Evolutionary conservation across 495 filamentous ascomycete genomes (phyloP).

Genomic region (Penicillium turbatum): DNA sequence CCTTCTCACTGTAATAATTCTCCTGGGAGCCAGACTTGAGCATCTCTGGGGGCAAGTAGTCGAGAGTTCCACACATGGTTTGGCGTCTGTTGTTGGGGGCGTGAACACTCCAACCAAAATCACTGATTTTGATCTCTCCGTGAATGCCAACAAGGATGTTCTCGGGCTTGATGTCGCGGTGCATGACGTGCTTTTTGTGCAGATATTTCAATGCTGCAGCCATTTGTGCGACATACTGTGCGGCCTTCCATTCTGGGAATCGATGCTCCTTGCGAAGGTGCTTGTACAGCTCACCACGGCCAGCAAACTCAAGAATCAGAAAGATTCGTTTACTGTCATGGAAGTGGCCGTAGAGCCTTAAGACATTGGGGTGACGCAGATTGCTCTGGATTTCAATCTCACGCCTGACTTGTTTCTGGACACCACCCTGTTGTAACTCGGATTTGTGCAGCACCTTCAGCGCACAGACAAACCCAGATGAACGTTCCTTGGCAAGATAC

Average conservation of each 20-base stretch:
- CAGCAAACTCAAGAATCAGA: conserved; percentile 92
- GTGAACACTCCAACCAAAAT: conserved; percentile 98
- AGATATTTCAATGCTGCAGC: conserved; percentile 85
- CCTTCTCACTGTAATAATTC: conserved; percentile 89
- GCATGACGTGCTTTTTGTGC: conserved; percentile 97
- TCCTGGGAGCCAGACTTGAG: conserved; percentile 71
- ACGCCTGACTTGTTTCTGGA: conserved; percentile 94
- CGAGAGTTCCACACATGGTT: conserved; percentile 95
- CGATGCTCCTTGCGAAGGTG: conserved; percentile 81
- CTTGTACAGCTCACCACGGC: conserved; percentile 95
- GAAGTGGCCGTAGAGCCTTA: conserved; percentile 92
- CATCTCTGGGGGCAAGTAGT: conserved; percentile 98
- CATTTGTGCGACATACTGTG: conserved; percentile 98
- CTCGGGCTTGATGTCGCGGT: conserved; percentile 98
- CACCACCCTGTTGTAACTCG: conserved; percentile 84
- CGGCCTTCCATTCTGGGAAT: conserved; percentile 95
- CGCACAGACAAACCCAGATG: conserved; percentile 88
- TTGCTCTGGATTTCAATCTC: conserved; percentile 99
- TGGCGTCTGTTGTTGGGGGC: conserved; percentile 90
- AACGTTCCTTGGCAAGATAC: conserved; percentile 88
- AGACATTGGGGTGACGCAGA: conserved; percentile 91
- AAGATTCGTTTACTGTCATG: conserved; percentile 96
- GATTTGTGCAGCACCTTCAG: conserved; percentile 95
- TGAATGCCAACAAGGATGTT: conserved; percentile 97
- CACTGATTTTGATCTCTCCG: conserved; percentile 96